Base-by-base conservation (phyloP, 2,329 filamentous ascomycete species). In the Penicillium italicum region DNA sequence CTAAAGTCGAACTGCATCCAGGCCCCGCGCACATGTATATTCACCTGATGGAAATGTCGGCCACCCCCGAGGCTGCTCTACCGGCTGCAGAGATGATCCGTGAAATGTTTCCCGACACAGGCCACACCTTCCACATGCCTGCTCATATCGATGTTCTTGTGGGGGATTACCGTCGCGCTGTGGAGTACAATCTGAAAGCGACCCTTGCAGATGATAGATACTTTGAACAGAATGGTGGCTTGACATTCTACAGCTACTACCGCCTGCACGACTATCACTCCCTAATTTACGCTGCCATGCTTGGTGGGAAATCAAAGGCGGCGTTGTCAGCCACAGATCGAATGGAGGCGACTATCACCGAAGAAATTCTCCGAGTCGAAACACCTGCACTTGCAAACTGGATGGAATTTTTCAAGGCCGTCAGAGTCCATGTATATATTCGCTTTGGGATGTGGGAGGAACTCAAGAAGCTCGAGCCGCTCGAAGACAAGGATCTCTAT, bases 351-450 rank as follows among this genome's bases (percentile, higher is more conserved):
- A 82, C 83, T 0, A 73, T 91, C 12, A 81, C 87, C 0, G 83
- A 87, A 43, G 80, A 80, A 0, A 73, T 91, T 3, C 76, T 91
- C 0, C 81, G 82, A 0, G 76, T 89, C 4, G 67, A 85, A 58
- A 85, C 82, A 0, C 88, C 88, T 0, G 86, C 87, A 0, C 89
- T 91, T 84, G 88, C 88, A 0, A 86, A 91, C 69, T 91, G 87
- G 86, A 76, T 91, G 1, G 89, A 92, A 72, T 82, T 81, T 3
- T 90, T 90, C 62, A 72, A 87, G 1, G 80, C 82, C 1, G 83
- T 90, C 65, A 79, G 85, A 2, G 76, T 87, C 0, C 88, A 93
- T 68, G 85, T 85, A 0, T 74, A 88, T 1, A 79, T 92, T 41
- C 84, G 89, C 0, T 92, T 92, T 61, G 89, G 89, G 0, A 76